These are phyloP conservation scores for Oryza brachyantha DNA, from an alignment of 176 grass and related monocot species.

Conservation along the genomic window DNA sequence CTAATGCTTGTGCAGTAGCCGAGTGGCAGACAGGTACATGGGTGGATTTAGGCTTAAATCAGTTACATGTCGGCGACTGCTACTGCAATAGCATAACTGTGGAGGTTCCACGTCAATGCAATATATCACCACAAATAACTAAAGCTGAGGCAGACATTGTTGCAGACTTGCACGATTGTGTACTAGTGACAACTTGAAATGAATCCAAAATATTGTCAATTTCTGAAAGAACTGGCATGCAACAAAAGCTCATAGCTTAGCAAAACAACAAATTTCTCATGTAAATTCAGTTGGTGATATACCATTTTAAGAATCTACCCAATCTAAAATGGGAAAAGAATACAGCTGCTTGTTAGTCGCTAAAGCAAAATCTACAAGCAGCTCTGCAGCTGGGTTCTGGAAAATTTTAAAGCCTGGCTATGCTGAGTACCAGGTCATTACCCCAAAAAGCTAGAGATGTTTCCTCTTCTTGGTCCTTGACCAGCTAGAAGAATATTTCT, in stretches of 20 bases:
- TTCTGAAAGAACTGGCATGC: not conserved
- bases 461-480: conserved; percentile 68
- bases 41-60: too few species aligned
- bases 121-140: not conserved
- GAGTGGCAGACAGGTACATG: too few species aligned
- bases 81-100: too few species aligned
- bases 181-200: not conserved
- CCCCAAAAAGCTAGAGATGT: conserved; percentile 16
- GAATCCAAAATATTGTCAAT: not conserved
- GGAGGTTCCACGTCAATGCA: too few species aligned
- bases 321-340: not conserved
- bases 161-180: not conserved
- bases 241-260: not conserved
- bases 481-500: conserved; percentile 42
- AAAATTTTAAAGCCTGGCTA: not conserved
- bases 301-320: not conserved
- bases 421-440: not conserved
- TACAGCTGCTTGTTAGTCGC: not conserved
- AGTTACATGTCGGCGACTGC: too few species aligned
- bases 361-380: conserved; percentile 16
- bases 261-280: not conserved
- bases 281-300: not conserved
- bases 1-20: too few species aligned
- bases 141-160: not conserved
- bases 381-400: not conserved